Evolutionary conservation across 2,329 filamentous ascomycete species (phyloP), one percentile per base, ranked within the genome.

Genomic region (Penicillium sp.): DNA sequence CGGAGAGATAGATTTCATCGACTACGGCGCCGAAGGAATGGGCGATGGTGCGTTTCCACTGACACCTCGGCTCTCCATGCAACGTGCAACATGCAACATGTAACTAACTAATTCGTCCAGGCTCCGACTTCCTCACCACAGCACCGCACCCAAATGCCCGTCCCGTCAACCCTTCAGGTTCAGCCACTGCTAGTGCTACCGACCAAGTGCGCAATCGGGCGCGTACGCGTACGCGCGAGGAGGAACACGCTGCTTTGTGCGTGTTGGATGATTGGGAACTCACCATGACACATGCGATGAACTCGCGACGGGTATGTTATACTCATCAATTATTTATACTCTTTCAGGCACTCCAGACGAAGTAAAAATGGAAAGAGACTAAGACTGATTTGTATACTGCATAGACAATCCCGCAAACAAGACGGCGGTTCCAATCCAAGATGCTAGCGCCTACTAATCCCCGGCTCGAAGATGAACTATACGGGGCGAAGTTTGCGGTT

Each of bases 261-360:
- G 66, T 75, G 7, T 53, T 75, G 5, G 63, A 63, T 37, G 69
- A 75, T 49, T 59, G 62, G n/a, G 73, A 76, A 49, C 45, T 77
- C 3, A 57, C 77, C 2, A 69, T 72, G 7, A 65, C 71, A 3
- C 73, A 77, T 51, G 72, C 73, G 0, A 48, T 75, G 7, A 68
- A 67, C 13, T 70, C 68, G 17, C 63, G 69, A 17, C 66, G 72
- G 58, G 74, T 76, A 55, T 52, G 23, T 21, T n/a, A n/a, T n/a
- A n/a, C n/a, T n/a, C n/a, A n/a, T n/a, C n/a, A n/a, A n/a, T n/a
- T n/a, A n/a, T n/a, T n/a, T n/a, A n/a, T n/a, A n/a, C n/a, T n/a
- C n/a, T n/a, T n/a, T n/a, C n/a, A n/a, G n/a, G n/a, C n/a, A n/a
- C n/a, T n/a, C n/a, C n/a, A n/a, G n/a, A n/a, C n/a, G n/a, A n/a